Percentiles rank a stretch among this genome's conserved stretches.
Evolutionary conservation across 2,329 filamentous ascomycete genomes (phyloP).

Genomic region (Penicillium sp.): DNA sequence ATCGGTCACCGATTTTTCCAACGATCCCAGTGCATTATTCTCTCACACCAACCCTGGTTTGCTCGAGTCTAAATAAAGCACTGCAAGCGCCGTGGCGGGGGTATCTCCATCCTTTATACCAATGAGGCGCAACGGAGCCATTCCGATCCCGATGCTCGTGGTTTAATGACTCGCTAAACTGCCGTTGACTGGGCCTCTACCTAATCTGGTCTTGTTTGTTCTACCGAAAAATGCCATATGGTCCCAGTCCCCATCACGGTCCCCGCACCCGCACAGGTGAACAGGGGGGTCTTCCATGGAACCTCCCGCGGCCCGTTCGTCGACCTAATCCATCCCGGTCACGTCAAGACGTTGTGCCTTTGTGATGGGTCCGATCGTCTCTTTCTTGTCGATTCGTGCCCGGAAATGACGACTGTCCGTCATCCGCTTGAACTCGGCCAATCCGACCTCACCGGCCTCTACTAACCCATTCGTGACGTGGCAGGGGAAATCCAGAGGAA

Average conservation of each 20-base stretch:
- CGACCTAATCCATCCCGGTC: constrained; percentile 19
- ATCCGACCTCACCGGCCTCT: background rate
- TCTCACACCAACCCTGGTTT: background rate
- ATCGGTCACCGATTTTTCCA: background rate
- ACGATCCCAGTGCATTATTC: background rate
- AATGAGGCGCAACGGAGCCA: constrained; percentile 9
- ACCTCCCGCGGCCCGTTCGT: constrained; percentile 24
- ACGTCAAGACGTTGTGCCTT: constrained; percentile 16
- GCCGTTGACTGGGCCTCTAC: constrained; percentile 11
- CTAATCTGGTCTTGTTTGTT: background rate
- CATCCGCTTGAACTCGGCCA: constrained; percentile 9
- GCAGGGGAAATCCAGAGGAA: background rate
- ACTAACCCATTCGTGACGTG: background rate
- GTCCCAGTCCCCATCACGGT: background rate
- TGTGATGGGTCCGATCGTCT: constrained; percentile 18
- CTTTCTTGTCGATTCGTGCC: background rate
- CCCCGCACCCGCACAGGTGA: constrained; percentile 6
- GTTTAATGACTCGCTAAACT: constrained; percentile 5
- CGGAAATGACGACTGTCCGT: background rate
- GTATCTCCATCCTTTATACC: constrained; percentile 4
- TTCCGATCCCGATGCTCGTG: constrained; percentile 4
- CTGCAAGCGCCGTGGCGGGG: constrained; percentile 34
- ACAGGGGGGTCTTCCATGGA: constrained; percentile 44
- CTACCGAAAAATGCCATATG: constrained; percentile 9
- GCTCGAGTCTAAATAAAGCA: constrained; percentile 27